These are phyloP conservation scores for Schoenoplectus triqueter DNA, from an alignment of 202 grass and related monocot genomes.

Conservation along the genomic window DNA sequence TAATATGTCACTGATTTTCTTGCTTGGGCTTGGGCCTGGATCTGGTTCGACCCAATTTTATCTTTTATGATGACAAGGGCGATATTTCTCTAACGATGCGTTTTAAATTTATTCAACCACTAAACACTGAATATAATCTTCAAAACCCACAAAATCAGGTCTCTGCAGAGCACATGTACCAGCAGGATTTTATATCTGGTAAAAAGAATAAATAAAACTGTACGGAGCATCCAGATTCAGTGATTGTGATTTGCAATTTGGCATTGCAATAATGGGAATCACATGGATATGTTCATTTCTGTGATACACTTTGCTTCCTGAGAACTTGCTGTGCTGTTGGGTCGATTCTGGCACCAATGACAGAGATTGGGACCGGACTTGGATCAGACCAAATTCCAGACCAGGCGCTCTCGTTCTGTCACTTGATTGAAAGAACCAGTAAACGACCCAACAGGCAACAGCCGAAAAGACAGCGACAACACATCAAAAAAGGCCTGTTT, in stretches of 20 bases:
- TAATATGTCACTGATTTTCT: no score
- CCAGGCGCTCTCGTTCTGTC: background rate
- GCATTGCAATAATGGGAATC: background rate
- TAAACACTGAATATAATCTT: background rate
- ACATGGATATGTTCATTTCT: slow-evolving; percentile 15
- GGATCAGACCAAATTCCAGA: background rate
- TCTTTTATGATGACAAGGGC: background rate
- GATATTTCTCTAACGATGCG: background rate
- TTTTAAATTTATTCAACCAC: background rate
- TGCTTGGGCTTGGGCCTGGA: no score
- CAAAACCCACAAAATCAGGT: background rate
- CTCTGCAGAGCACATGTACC: background rate
- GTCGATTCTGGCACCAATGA: slow-evolving; percentile 7
- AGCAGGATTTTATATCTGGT: background rate
- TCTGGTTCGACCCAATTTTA: no score
- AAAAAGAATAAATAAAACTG: background rate
- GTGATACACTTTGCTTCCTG: background rate
- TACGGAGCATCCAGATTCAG: background rate
- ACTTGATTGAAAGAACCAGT: background rate
- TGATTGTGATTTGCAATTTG: background rate
- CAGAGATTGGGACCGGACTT: background rate
- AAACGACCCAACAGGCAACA: background rate
- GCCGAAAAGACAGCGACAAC: background rate
- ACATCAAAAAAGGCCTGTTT: background rate
- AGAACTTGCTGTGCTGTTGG: slow-evolving; percentile 15